These are phyloP conservation scores for Neofusicoccum sp. DNA, from an alignment of 2,329 filamentous ascomycete species.

Conservation along the genomic window DNA sequence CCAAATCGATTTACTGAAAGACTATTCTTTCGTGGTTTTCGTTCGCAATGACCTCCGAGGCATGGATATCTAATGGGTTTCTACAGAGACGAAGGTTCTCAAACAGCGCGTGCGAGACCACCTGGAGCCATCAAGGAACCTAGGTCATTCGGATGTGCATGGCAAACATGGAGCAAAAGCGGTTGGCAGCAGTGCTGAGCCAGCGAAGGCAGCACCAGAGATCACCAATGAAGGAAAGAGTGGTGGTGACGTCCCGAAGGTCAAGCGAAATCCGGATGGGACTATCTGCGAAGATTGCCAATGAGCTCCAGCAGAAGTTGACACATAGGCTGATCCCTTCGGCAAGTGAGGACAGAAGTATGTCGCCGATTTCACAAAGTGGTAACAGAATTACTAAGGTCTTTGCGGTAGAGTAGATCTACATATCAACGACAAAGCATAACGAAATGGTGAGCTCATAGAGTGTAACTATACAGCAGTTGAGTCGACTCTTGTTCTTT, in stretches of 20 bases:
- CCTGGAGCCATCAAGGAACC: conserved; percentile 71
- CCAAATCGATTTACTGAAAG: background rate
- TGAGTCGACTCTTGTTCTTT: too few relatives aligned
- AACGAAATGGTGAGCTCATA: too few relatives aligned
- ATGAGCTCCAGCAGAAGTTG: conserved; percentile 18
- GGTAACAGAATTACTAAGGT: too few relatives aligned
- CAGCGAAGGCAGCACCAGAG: background rate
- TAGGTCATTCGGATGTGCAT: conserved; percentile 65
- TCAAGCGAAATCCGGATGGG: conserved; percentile 36
- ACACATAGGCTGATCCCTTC: too few relatives aligned
- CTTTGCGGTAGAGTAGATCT: too few relatives aligned
- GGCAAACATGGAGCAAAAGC: conserved; percentile 33
- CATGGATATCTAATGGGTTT: background rate
- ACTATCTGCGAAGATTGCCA: conserved; percentile 39
- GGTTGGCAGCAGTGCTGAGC: background rate
- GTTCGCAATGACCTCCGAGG: background rate
- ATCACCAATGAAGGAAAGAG: background rate
- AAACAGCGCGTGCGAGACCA: conserved; percentile 81
- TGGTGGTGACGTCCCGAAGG: background rate
- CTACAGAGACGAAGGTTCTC: conserved; percentile 76
- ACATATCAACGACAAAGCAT: too few relatives aligned
- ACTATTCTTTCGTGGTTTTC: conserved; percentile 7
- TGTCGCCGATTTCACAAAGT: too few relatives aligned
- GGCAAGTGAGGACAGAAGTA: too few relatives aligned
- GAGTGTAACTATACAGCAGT: too few relatives aligned